Percentiles rank a stretch among this genome's conserved stretches.
phyloP scores from a whole-genome alignment of 2,329 filamentous ascomycete genomes.

The Phialophora verrucosa region DNA sequence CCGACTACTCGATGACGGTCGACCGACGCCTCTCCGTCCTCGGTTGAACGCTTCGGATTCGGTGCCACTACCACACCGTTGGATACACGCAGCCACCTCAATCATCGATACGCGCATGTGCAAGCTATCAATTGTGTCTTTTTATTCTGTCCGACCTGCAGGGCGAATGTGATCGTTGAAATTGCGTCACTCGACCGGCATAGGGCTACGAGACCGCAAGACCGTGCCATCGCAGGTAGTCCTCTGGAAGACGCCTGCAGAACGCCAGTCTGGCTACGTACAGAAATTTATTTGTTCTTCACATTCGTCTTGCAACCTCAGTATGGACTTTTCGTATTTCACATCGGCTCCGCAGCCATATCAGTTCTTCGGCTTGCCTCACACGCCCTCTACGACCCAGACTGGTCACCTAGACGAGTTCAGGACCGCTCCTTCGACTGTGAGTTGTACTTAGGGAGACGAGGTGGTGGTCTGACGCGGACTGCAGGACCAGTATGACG shows the following conservation, averaged over 20 bases:
- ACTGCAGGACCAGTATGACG: constrained; percentile 44
- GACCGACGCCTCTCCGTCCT: constrained; percentile 4
- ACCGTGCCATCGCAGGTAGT: not conserved
- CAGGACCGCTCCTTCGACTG: constrained; percentile 50
- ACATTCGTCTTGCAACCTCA: not conserved
- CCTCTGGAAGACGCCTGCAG: not conserved
- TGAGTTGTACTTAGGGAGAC: constrained; percentile 42
- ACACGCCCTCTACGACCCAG: constrained; percentile 45
- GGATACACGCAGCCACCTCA: not conserved
- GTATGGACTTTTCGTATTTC: constrained; percentile 66
- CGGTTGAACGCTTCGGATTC: constrained; percentile 6
- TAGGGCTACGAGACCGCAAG: not conserved
- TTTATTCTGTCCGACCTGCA: not conserved
- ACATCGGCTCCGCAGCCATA: constrained; percentile 50
- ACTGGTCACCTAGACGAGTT: constrained; percentile 53
- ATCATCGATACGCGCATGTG: not conserved
- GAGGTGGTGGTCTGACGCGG: constrained; percentile 28
- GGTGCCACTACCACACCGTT: constrained; percentile 4
- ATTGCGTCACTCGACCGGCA: not conserved
- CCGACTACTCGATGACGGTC: constrained; percentile 7
- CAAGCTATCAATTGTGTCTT: not conserved
- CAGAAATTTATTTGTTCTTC: not conserved
- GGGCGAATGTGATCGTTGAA: not conserved
- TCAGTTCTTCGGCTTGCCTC: constrained; percentile 56
- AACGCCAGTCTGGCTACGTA: not conserved